phyloP scores from a whole-genome alignment of 2,329 filamentous ascomycete species.

The Didymella glomerata region DNA sequence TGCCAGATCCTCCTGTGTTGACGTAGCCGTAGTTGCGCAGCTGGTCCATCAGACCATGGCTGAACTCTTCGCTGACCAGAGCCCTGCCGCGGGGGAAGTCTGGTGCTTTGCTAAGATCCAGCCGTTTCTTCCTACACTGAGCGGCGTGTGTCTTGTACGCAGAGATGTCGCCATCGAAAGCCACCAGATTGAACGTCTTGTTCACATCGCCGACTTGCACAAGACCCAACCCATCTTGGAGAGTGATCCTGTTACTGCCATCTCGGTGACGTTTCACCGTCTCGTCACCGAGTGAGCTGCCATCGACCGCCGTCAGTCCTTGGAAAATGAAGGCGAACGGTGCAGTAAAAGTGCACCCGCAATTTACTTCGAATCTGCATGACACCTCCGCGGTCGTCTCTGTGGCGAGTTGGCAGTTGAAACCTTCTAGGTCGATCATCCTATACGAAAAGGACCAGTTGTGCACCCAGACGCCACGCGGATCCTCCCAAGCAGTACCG shows the following conservation, averaged over 20 bases:
- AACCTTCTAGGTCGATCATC: not conserved
- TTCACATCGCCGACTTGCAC: conserved; percentile 1
- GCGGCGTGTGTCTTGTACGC: not conserved
- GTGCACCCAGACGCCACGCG: not conserved
- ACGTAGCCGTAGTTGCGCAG: conserved; percentile 27
- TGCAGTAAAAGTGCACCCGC: not conserved
- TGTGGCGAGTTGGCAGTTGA: not conserved
- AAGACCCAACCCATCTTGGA: conserved; percentile 2
- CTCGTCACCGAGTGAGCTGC: not conserved
- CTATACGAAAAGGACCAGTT: not conserved
- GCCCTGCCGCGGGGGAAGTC: conserved; percentile 19
- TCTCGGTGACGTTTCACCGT: not conserved
- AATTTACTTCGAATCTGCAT: not conserved
- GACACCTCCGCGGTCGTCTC: not conserved
- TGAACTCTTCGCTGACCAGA: conserved; percentile 38
- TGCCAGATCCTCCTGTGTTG: conserved; percentile 19
- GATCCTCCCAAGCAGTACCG: not conserved
- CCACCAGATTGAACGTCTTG: not conserved
- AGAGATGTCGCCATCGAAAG: not conserved
- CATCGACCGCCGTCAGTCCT: not conserved
- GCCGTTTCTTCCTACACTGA: not conserved
- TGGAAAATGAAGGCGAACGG: conserved; percentile 1
- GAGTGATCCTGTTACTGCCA: not conserved
- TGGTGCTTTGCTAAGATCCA: not conserved
- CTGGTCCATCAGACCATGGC: conserved; percentile 26